Conservation (phyloP, 1,139 yeast species). For the Hanseniaspora gamundiae region DNA sequence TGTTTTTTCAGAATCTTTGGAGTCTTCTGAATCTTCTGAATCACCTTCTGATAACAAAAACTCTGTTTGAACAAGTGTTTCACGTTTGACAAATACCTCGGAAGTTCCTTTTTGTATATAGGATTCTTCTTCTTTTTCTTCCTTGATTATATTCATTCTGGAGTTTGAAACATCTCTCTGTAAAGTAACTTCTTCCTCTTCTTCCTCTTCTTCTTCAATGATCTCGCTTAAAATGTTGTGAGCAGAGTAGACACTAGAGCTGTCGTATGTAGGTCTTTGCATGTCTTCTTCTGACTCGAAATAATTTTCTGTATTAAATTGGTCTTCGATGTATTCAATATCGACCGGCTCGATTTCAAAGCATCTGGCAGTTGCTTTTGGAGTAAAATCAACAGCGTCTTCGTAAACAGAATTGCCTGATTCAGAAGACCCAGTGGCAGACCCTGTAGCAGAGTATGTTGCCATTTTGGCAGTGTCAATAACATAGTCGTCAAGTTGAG, state of each 20-base stretch:
- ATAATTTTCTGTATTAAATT: background rate
- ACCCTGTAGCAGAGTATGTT: background rate
- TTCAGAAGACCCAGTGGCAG: background rate
- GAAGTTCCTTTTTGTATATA: background rate
- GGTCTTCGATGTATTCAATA: background rate
- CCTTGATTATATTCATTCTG: slow-evolving; percentile 3
- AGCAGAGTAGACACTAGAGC: background rate
- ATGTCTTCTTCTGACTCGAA: background rate
- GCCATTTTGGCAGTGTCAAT: background rate
- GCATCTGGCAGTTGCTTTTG: background rate
- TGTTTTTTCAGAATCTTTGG: slow-evolving; percentile 3
- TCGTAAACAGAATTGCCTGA: slow-evolving; percentile 3
- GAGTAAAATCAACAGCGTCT: slow-evolving; percentile 2
- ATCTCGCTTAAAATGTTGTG: slow-evolving; percentile 9
- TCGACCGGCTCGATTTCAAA: background rate
- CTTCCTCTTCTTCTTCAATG: slow-evolving; percentile 16
- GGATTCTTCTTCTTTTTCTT: slow-evolving; percentile 5
- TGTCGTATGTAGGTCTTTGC: background rate
- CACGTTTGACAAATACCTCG: background rate
- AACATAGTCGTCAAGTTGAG: background rate
- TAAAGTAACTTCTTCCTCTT: no score
- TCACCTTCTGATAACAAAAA: background rate
- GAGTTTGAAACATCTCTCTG: background rate
- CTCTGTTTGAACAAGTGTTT: slow-evolving; percentile 4
- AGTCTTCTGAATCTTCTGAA: slow-evolving; percentile 4